phyloP scores from a whole-genome alignment of 129 eudicot genomes.

The Pittosporum tobira region DNA sequence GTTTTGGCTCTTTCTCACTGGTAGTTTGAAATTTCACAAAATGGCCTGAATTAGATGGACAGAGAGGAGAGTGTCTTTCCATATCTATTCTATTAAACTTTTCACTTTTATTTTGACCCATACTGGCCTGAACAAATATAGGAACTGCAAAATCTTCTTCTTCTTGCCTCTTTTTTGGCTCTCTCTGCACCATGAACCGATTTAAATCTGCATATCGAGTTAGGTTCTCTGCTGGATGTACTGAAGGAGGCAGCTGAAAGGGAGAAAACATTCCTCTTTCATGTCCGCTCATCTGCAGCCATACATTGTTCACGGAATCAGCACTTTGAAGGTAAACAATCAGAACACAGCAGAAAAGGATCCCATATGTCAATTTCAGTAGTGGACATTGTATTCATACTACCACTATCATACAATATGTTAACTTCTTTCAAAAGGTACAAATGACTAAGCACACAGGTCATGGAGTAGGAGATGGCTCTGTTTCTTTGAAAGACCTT shows the following conservation, averaged over 20 bases:
- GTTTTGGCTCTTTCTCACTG: conserved; percentile 20
- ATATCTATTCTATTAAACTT: conserved; percentile 23
- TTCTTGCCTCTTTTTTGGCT: conserved; percentile 42
- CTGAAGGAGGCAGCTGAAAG: conserved; percentile 36
- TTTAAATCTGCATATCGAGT: conserved; percentile 30
- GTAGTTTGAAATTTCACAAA: conserved; percentile 19
- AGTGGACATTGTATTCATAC: neutral
- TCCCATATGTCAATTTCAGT: neutral
- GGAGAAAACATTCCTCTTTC: conserved; percentile 41
- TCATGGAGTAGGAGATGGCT: too few species aligned
- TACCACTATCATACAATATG: neutral
- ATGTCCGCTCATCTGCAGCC: conserved; percentile 45
- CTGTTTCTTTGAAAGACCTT: too few species aligned
- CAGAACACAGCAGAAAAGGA: neutral
- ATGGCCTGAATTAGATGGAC: conserved; percentile 19
- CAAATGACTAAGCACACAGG: neutral
- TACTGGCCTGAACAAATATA: conserved; percentile 45
- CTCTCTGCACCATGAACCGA: conserved; percentile 30
- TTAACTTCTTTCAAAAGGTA: neutral
- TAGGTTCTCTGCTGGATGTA: conserved; percentile 33
- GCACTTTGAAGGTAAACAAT: neutral
- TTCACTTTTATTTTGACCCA: conserved; percentile 25
- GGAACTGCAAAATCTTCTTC: conserved; percentile 83
- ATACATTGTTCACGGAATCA: conserved; percentile 5
- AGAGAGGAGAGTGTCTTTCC: conserved; percentile 25